Conservation (phyloP, 2,329 filamentous ascomycete genomes). For the Macroventuria anomochaeta region DNA sequence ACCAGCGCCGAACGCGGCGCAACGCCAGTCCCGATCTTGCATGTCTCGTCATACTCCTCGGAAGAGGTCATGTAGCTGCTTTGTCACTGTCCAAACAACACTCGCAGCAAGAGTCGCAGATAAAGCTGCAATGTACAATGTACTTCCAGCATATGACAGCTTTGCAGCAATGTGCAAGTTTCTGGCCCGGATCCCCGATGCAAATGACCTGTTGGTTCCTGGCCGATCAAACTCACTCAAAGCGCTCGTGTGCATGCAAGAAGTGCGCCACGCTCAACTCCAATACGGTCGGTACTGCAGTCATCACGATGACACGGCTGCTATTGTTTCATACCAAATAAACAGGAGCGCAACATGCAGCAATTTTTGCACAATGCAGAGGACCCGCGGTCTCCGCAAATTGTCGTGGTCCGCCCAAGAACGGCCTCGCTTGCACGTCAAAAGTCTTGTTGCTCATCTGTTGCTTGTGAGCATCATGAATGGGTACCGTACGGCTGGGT, state of each 20-base stretch:
- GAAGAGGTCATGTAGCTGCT: slow-evolving; percentile 18
- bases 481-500: slow-evolving; percentile 35
- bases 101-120: slow-evolving; percentile 7
- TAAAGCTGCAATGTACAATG: slow-evolving; percentile 18
- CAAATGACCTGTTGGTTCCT: slow-evolving; percentile 34
- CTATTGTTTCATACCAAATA: slow-evolving; percentile 5
- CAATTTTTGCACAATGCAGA: slow-evolving; percentile 3
- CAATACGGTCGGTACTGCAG: slow-evolving; percentile 18
- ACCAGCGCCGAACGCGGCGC: slow-evolving; percentile 35
- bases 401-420: slow-evolving; percentile 9
- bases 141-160: slow-evolving; percentile 21
- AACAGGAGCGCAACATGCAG: not conserved
- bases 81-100: slow-evolving; percentile 19
- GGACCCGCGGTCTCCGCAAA: slow-evolving; percentile 23
- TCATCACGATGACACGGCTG: slow-evolving; percentile 22
- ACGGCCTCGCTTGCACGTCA: slow-evolving; percentile 22
- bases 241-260: slow-evolving; percentile 30
- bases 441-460: slow-evolving; percentile 19
- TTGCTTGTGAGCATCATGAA: slow-evolving; percentile 21
- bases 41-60: slow-evolving; percentile 32
- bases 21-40: slow-evolving; percentile 29
- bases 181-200: slow-evolving; percentile 40
- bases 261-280: slow-evolving; percentile 24
- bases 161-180: slow-evolving; percentile 26
- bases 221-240: slow-evolving; percentile 27